These are phyloP conservation scores for Arthrinium phaeospermum DNA, from an alignment of 2,329 filamentous ascomycete species.

Conservation along the genomic window DNA sequence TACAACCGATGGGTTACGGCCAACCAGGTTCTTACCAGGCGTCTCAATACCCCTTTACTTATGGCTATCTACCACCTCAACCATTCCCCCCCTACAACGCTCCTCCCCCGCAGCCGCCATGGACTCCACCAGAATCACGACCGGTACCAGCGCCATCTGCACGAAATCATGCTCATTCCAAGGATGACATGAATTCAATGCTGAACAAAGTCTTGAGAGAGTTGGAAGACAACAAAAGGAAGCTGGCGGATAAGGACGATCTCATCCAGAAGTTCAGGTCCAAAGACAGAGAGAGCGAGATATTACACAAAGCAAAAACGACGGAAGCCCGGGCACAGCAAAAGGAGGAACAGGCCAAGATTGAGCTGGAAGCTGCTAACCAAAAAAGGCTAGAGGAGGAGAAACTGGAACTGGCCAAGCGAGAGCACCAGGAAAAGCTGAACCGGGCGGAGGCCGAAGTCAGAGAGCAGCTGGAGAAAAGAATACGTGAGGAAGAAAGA, in stretches of 20 bases:
- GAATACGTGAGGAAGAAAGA: neutral
- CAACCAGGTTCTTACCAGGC: neutral
- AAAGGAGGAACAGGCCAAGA: neutral
- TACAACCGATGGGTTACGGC: neutral
- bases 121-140: neutral
- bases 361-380: neutral
- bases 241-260: neutral
- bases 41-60: neutral
- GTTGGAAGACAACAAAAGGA: neutral
- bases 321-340: neutral
- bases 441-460: neutral
- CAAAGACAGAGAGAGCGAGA: neutral
- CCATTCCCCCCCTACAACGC: neutral
- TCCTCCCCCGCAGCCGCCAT: neutral
- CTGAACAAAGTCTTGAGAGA: neutral
- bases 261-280: neutral
- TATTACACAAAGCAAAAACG: neutral
- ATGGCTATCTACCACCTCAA: neutral
- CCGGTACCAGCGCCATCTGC: neutral
- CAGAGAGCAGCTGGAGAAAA: neutral
- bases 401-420: neutral
- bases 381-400: neutral
- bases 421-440: neutral
- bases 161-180: neutral
- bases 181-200: neutral